Evolutionary conservation across 2,329 filamentous ascomycete species (phyloP).

Genomic region (Neonectria neomacrospora): DNA sequence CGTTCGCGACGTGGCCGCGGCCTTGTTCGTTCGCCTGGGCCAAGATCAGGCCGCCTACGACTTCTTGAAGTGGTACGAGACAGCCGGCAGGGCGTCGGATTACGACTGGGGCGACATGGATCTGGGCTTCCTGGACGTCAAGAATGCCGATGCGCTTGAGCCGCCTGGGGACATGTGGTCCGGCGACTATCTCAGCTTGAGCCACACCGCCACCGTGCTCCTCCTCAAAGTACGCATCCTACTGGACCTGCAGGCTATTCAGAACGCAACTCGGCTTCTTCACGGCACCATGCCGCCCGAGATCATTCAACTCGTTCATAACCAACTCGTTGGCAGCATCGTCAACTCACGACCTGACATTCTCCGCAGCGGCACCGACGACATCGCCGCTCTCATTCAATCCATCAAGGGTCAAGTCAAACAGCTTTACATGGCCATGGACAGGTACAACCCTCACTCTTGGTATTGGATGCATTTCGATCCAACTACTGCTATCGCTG

Average conservation of each 20-base stretch:
- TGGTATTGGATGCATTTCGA: constrained; percentile 35
- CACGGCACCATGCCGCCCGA: constrained; percentile 30
- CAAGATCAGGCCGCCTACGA: constrained; percentile 63
- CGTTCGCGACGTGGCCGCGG: constrained; percentile 54
- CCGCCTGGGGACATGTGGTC: not conserved
- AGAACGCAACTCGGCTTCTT: constrained; percentile 25
- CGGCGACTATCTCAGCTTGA: constrained; percentile 20
- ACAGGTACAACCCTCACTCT: constrained; percentile 33
- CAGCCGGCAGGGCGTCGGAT: constrained; percentile 10
- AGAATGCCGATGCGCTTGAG: constrained; percentile 56
- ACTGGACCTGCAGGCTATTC: constrained; percentile 36
- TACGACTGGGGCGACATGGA: constrained; percentile 38
- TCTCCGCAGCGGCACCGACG: constrained; percentile 5
- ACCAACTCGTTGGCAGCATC: constrained; percentile 28
- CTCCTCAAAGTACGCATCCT: constrained; percentile 43
- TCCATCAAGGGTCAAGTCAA: constrained; percentile 32
- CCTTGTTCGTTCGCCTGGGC: constrained; percentile 57
- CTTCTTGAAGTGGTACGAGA: constrained; percentile 52
- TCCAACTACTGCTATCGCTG: not conserved
- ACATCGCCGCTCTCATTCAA: constrained; percentile 9
- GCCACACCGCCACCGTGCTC: constrained; percentile 23
- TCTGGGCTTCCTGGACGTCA: constrained; percentile 48
- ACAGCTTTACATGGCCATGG: constrained; percentile 23
- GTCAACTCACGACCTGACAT: constrained; percentile 13
- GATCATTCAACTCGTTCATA: constrained; percentile 35